Base-by-base conservation (phyloP, 345 rosid genomes). In the Moricandia moricandioides region DNA sequence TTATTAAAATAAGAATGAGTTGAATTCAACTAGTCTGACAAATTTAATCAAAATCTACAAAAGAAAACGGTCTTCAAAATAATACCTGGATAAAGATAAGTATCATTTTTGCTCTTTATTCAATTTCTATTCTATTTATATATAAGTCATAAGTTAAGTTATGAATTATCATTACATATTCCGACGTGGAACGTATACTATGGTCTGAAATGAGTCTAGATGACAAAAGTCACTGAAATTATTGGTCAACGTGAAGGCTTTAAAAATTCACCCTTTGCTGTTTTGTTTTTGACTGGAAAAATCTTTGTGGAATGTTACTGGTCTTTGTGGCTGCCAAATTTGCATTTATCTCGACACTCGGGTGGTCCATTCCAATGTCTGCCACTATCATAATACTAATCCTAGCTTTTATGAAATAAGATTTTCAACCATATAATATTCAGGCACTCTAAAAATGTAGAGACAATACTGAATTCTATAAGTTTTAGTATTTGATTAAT, bases 221-320 rank as follows among this genome's bases (percentile, higher is more conserved):
- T 21, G 12, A 68, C 45, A 51, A 47, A 45, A 18, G 49, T 57
- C 51, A 11, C 8, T 1, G 62, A 75, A 43, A 61, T 52, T 26
- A 11, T 39, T 69, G 75, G 75, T 76, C 75, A 76, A 29, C 30
- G 18, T 51, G 79, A 75, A 68, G 79, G 73, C 73, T 75, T 43
- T 21, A 56, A 45, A 51, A n/a, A 49, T 45, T 52, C 4, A 51
- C 14, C 45, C 1, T 18, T 51, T 34, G 30, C n/a, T 26, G n/a
- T 47, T 60, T 67, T 8, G n/a, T 62, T 76, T 31, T 76, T 70
- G 89, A 66, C 88, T 83, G 80, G 85, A 88, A 80, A 88, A 87
- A 86, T 88, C 84, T 27, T 18, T 55, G 71, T 49, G 57, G 67
- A 65, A 75, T 73, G 56, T 74, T 54, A 79, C 55, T 43, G 57